Evolutionary conservation across 192 early-diverging fungal species (phyloP), one percentile per base, ranked within the genome.

Genomic region (Chytriomyces sp.): DNA sequence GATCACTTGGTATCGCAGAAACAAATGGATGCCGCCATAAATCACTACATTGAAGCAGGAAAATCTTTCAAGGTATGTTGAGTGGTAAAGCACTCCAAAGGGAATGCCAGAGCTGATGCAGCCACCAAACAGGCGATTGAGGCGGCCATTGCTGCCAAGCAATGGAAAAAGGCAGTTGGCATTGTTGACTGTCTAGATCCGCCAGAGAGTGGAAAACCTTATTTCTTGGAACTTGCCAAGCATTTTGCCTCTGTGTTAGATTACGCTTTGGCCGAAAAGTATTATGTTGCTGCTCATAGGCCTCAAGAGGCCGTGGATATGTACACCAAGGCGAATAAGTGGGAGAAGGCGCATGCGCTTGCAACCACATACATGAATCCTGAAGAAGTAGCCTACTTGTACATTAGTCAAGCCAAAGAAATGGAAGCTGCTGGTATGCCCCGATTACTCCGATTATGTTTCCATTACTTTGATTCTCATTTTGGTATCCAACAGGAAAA

Each of bases 221-320:
- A 85, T 56, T 78, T 85, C 56, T 30, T 84, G 39, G 78, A 79
- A 37, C 77, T 89, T 14, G 88, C 88, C 3, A 70, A 77, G 19
- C 86, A 89, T 65, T 89, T 89, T 61, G 72, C 73, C 22, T 77
- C 75, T 14, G 73, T 75, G 10, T 52, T 55, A 5, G 86, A 89
- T 39, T 79, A 61, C 41, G 34, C 36, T 1, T 67, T 64, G 26
- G 88, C 88, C 26, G 88, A 89, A 64, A 87, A 81, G 73, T 89
- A 89, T 60, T 89, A 75, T 71, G 81, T 89, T 22, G 64, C 70
- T 56, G 86, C 83, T 1, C 81, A 75, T 12, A 77, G 66, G 31
- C 83, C 86, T n/a, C 84, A 89, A 70, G 85, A 84, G 38, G 88
- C 88, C 36, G 86, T 89, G 28, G 85, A 89, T 38, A 89, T 89